Conservation (phyloP, 352 stramenopile genomes). For the Phytophthora niederhauseri region DNA sequence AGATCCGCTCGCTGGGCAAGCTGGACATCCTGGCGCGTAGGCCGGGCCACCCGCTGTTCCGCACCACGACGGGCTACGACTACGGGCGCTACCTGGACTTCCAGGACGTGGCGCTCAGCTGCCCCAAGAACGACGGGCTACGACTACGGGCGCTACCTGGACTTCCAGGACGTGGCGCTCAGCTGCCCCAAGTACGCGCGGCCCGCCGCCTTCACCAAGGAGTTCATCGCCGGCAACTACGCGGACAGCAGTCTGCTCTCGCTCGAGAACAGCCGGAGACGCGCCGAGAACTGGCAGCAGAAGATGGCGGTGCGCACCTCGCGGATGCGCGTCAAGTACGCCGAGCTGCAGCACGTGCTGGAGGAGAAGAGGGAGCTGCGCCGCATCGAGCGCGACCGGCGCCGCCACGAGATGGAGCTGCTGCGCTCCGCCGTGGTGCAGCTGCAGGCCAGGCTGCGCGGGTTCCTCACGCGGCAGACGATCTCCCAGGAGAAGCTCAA, state of each 20-base stretch:
- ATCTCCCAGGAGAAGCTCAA: constrained; percentile 26
- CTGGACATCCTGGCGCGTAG: constrained; percentile 47
- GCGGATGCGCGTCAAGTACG: constrained; percentile 71
- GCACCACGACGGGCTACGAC: constrained; percentile 65
- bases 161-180: constrained; percentile 57
- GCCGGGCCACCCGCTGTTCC: constrained; percentile 54
- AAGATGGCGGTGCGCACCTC: constrained; percentile 58
- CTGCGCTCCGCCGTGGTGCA: constrained; percentile 30
- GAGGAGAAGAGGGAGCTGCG: constrained; percentile 51
- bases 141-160: constrained; percentile 64
- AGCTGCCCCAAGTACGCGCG: constrained; percentile 61
- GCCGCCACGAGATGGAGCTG: constrained; percentile 40
- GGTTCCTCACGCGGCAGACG: constrained; percentile 33
- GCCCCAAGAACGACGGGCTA: constrained; percentile 62
- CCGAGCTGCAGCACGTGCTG: constrained; percentile 60
- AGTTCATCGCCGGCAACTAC: constrained; percentile 63
- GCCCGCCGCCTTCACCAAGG: constrained; percentile 52
- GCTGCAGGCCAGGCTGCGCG: constrained; percentile 39
- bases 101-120: constrained; percentile 54
- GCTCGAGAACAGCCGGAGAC: constrained; percentile 58
- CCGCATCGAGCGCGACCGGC: constrained; percentile 38
- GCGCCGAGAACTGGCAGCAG: constrained; percentile 55
- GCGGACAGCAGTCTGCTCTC: constrained; percentile 59
- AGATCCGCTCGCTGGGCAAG: constrained; percentile 56
- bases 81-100: constrained; percentile 65